phyloP scores from a whole-genome alignment of 139 green algal species.

The Tetradesmus obliquus region DNA sequence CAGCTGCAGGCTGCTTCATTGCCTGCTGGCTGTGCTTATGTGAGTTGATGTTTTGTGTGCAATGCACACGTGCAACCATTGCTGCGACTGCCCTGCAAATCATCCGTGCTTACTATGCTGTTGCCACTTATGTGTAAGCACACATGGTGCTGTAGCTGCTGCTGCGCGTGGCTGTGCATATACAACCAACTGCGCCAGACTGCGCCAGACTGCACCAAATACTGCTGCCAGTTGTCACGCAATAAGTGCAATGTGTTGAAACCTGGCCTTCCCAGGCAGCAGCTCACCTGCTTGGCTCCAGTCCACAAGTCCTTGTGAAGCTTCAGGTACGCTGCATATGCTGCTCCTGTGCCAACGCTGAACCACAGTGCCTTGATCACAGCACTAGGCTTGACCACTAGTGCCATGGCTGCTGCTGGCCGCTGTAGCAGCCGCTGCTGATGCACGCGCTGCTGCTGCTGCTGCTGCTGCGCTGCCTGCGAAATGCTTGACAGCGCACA shows the following conservation, averaged over 20 bases:
- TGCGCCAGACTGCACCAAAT: too few species aligned
- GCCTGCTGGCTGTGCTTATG: too few species aligned
- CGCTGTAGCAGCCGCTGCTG: not conserved
- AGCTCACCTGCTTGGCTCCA: conserved; percentile 27
- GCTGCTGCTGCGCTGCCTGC: not conserved
- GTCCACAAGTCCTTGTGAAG: conserved; percentile 18
- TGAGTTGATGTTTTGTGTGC: too few species aligned
- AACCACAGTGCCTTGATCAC: conserved; percentile 30
- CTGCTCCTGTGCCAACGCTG: conserved; percentile 32
- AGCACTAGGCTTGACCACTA: conserved; percentile 29
- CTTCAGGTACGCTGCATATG: not conserved
- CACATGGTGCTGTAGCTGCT: not conserved
- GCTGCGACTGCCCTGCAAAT: too few species aligned
- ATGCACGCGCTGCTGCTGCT: not conserved
- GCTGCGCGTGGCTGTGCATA: not conserved
- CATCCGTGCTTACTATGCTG: too few species aligned
- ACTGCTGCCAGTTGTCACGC: too few species aligned
- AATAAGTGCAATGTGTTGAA: not conserved
- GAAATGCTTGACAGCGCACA: too few species aligned
- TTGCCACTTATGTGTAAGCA: too few species aligned
- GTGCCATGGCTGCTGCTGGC: conserved; percentile 5
- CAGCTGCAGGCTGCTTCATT: too few species aligned
- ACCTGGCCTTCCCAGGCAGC: too few species aligned
- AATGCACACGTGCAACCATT: too few species aligned
- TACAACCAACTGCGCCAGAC: too few species aligned